Evolutionary conservation across 345 rosid genomes (phyloP), one percentile per base, ranked within the genome.

Genomic region (Eucalyptus leucophloia): DNA sequence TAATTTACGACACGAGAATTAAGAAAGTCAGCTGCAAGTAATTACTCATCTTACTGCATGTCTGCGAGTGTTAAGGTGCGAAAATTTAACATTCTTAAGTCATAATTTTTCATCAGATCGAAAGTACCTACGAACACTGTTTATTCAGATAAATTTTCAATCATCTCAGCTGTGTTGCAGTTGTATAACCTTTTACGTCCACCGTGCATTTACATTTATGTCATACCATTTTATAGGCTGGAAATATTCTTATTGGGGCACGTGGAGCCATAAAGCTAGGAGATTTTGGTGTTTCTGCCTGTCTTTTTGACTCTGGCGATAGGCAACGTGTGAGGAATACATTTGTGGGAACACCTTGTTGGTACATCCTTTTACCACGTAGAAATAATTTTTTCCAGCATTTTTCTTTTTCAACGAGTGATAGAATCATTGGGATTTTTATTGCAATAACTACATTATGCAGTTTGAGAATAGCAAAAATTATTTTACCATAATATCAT

Each of bases 271-370:
- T 97, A 92, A 98, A 98, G 93, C 90, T 98, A 87, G 99, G 99
- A 89, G 99, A 98, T 91, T 97, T 98, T 90, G 99, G 99, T 62
- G 99, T 98, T 90, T 97, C 99, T 50, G 99, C 99, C 44, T 97
- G 98, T 94, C 97, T 98, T 89, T 98, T 97, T 92, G 99, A 97
- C 93, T 97, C 99, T 56, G 99, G 99, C 88, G 99, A 98, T 92
- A 96, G 99, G 94, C 98, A 97, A 89, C 97, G 99, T 51, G 93
- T 94, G 93, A 95, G 99, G 94, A 98, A 98, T 93, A 98, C 99
- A 87, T 97, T 98, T 94, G 99, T 98, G 89, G 99, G 99, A 40
- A 98, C 99, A 89, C 99, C 99, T 91, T 98, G 99, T 92, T 98
- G 99, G 99, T 97, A 95, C 88, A 92, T 49, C 92, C 88, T 88